Evolutionary conservation across 257 asterid genomes (phyloP), one percentile per base, ranked within the genome.

Genomic region (Leonotis leonurus): DNA sequence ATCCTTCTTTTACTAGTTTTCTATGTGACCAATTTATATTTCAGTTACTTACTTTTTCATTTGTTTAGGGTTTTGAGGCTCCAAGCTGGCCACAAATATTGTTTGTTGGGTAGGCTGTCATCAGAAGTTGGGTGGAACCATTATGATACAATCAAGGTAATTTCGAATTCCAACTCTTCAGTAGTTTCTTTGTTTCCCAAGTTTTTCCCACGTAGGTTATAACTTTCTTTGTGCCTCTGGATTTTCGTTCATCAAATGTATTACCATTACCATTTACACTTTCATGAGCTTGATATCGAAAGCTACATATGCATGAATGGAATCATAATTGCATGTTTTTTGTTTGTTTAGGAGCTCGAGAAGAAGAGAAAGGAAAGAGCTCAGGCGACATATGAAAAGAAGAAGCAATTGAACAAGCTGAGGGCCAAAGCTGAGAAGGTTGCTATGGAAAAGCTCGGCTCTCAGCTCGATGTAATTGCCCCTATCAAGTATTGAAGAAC

Each of bases 81-180:
- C 12, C 90, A 85, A 67, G 88, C 96, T 64, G 91, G 96, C 8
- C 96, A 88, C 62, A 88, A 88, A 59, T 88, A 83, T 72, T 88
- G 94, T 56, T 65, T 85, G 78, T 59, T 88, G 76, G 96, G 96
- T 33, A 70, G 80, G 62, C 88, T 88, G 11, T 88, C 96, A 60
- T 83, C 91, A 0, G 96, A 88, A 71, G 94, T 85, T 16, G 96
- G 96, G 41, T 85, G 96, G 96, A 88, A 88, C 69, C 85, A 88
- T 32, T 80, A 74, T 2, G 96, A 88, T 8, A 85, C 85, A 8
- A 83, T 88, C 77, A 76, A 78, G 86, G 96, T 81, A 59, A 58
- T 73, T 49, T 22, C 44, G 18, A n/a, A n/a, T n/a, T n/a, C n/a
- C n/a, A n/a, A n/a, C n/a, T n/a, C n/a, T n/a, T n/a, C n/a, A n/a